phyloP scores from a whole-genome alignment of 1,284 basidiomycete genomes.

The Meira miltonrushii region DNA sequence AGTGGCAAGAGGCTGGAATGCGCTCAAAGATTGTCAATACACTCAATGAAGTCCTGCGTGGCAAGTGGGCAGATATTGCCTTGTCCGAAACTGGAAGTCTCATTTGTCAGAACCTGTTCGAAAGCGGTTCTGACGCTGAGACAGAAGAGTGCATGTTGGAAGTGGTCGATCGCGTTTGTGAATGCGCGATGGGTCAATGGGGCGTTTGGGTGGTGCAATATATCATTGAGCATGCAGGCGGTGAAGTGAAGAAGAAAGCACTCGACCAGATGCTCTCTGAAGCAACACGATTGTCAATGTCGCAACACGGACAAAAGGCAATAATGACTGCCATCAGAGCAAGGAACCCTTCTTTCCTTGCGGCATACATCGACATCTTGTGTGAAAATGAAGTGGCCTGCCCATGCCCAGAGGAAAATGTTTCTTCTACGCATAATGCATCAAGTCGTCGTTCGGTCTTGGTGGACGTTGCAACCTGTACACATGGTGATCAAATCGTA shows the following conservation, averaged over 20 bases:
- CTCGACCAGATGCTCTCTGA: slow-evolving; percentile 26
- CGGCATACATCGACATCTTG: slow-evolving; percentile 31
- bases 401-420: background rate
- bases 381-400: slow-evolving; percentile 18
- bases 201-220: slow-evolving; percentile 51
- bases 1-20: slow-evolving; percentile 26
- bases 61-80: slow-evolving; percentile 36
- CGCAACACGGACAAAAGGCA: slow-evolving; percentile 48
- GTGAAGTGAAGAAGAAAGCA: slow-evolving; percentile 12
- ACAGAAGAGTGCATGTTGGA: slow-evolving; percentile 34
- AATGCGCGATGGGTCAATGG: slow-evolving; percentile 45
- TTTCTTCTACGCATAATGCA: background rate
- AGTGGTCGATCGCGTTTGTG: slow-evolving; percentile 32
- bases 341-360: slow-evolving; percentile 25
- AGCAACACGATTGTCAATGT: slow-evolving; percentile 35
- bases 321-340: slow-evolving; percentile 46
- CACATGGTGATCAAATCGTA: slow-evolving; percentile 48
- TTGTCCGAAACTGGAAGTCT: slow-evolving; percentile 43
- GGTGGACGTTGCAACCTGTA: slow-evolving; percentile 40
- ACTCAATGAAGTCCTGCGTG: slow-evolving; percentile 35
- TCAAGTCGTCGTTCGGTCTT: slow-evolving; percentile 36
- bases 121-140: slow-evolving; percentile 23
- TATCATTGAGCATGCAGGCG: slow-evolving; percentile 44
- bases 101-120: slow-evolving; percentile 45
- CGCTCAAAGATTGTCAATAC: slow-evolving; percentile 28